Conservation (phyloP, 1,139 yeast species). For the Protomyces inouyei region DNA sequence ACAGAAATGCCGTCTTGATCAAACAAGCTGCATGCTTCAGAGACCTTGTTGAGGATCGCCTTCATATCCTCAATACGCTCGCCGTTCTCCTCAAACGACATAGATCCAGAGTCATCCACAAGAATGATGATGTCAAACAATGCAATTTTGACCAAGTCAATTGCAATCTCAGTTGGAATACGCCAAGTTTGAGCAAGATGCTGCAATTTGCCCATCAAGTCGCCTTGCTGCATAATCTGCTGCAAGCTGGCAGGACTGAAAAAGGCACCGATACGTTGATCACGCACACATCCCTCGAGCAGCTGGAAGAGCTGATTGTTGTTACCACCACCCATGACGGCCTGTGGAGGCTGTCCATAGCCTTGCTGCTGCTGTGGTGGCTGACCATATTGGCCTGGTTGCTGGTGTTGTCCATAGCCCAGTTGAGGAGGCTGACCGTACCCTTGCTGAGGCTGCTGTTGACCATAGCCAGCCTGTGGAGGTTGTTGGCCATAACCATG, state of each 20-base stretch:
- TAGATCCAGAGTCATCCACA: constrained; percentile 41
- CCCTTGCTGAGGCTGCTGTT: constrained; percentile 5
- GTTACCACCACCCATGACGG: neutral
- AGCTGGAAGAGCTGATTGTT: constrained; percentile 4
- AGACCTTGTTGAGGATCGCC: constrained; percentile 38
- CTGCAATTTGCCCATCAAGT: constrained; percentile 35
- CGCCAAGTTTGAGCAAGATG: constrained; percentile 36
- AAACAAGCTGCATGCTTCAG: constrained; percentile 38
- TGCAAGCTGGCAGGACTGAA: constrained; percentile 39
- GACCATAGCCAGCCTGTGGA: constrained; percentile 34
- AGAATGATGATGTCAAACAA: constrained; percentile 39
- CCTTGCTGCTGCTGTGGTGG: constrained; percentile 27
- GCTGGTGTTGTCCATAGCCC: constrained; percentile 8
- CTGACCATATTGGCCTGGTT: constrained; percentile 34
- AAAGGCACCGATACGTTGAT: constrained; percentile 37
- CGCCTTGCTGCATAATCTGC: constrained; percentile 36
- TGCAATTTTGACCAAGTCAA: constrained; percentile 38
- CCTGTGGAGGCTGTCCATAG: constrained; percentile 21
- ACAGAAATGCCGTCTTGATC: constrained; percentile 40
- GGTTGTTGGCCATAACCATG: constrained; percentile 34
- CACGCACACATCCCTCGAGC: constrained; percentile 35
- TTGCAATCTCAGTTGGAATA: constrained; percentile 39
- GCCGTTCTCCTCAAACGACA: constrained; percentile 42
- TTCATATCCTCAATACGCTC: constrained; percentile 41
- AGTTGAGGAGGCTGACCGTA: constrained; percentile 36